Conservation (phyloP, 148 eudicot species). For the Gaultheria prostrata region DNA sequence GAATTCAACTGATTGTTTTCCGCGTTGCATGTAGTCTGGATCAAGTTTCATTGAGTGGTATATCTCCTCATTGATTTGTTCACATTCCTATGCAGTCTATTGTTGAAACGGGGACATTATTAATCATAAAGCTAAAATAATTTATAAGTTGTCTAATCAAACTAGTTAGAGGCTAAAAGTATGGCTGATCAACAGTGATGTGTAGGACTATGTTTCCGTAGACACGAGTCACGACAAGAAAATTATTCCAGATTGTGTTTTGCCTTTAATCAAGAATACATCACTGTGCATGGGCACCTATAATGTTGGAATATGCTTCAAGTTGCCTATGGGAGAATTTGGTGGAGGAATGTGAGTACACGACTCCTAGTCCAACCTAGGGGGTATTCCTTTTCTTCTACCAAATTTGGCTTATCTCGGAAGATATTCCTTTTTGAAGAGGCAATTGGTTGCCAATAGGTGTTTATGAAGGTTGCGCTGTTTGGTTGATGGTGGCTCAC, state of each 20-base stretch:
- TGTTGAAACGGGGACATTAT: neutral
- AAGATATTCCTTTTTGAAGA: neutral
- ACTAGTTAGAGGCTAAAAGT: neutral
- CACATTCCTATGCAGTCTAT: neutral
- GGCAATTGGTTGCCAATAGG: neutral
- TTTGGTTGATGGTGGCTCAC: neutral
- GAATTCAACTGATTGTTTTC: neutral
- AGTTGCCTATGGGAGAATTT: neutral
- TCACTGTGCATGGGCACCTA: neutral
- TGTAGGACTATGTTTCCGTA: neutral
- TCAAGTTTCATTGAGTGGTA: neutral
- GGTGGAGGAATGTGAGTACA: neutral
- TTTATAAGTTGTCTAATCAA: neutral
- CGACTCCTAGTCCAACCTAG: neutral
- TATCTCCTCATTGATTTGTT: neutral
- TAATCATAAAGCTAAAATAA: neutral
- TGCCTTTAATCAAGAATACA: neutral
- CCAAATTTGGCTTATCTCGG: neutral
- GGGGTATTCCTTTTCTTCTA: neutral
- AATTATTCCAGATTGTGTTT: neutral
- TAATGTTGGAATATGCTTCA: neutral
- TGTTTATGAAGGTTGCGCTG: neutral
- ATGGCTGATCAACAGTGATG: conserved; percentile 1
- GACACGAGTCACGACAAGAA: neutral
- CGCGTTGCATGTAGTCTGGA: neutral